phyloP scores from a whole-genome alignment of 2,329 filamentous ascomycete genomes.

The Penicillium palitans region DNA sequence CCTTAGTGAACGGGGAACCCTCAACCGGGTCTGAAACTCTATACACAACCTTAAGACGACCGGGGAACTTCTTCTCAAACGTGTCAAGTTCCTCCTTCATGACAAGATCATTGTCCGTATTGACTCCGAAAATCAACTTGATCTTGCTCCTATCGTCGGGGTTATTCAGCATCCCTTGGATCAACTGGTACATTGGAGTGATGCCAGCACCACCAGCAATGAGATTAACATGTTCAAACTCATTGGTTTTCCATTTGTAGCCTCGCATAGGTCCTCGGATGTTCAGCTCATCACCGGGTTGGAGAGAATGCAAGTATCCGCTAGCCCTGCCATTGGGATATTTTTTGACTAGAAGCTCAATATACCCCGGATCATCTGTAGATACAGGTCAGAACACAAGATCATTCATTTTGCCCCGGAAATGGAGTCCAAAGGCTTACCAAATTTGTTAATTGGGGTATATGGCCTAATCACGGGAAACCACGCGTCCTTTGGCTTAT shows the following conservation, averaged over 20 bases:
- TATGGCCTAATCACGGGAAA: neutral
- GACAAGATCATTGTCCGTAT: neutral
- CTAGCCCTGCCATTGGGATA: neutral
- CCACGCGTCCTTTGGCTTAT: neutral
- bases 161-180: neutral
- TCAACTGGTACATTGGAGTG: neutral
- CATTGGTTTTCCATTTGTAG: neutral
- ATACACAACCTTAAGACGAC: neutral
- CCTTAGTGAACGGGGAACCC: neutral
- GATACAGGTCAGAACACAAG: neutral
- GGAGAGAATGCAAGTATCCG: neutral
- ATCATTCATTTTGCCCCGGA: neutral
- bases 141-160: neutral
- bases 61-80: neutral
- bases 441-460: neutral
- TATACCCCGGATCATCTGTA: neutral
- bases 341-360: neutral
- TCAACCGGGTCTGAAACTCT: neutral
- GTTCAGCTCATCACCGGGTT: neutral
- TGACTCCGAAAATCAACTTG: neutral
- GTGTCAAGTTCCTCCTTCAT: neutral
- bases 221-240: neutral
- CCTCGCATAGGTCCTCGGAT: neutral
- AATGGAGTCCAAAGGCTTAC: neutral
- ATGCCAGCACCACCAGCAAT: neutral